Base-by-base conservation (phyloP, 768 basidiomycete genomes). In the Collybiopsis luxurians region DNA sequence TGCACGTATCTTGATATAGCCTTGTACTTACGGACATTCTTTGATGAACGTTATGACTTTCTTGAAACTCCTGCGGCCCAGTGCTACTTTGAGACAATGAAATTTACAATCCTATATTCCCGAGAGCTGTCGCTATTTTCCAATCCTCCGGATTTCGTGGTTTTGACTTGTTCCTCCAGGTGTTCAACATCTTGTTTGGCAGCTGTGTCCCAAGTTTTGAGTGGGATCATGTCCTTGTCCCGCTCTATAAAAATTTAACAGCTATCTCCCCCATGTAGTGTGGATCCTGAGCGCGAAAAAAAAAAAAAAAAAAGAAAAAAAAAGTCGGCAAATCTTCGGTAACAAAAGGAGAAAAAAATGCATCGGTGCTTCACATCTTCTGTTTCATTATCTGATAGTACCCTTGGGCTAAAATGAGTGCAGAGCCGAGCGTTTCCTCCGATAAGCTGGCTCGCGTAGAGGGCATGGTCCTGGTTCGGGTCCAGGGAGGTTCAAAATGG, bases 151-250 rank as follows among this genome's bases (percentile, higher is more conserved):
- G 79, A 61, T 44, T 73, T 71, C 36, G n/a, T n/a, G n/a, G n/a
- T n/a, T n/a, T n/a, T 75, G 13, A 71, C 65, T 63, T 83, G 86
- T 10, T 85, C 85, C 44, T 83, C 79, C 30, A 79, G 73, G 12
- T 89, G 77, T n/a, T n/a, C n/a, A n/a, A n/a, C n/a, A n/a, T n/a
- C n/a, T 28, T 80, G 81, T 40, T 79, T 69, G 1, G 87, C 79
- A 13, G 78, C 80, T 28, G 76, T 78, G 63, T 90, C 88, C 39
- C 88, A 81, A 28, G 87, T 88, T 26, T 70, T 72, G 52, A 85
- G 66, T 1, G 84, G 85, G 63, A 89, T 86, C 19, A 67, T 67
- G 1, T 84, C 79, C 48, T 79, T 78, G 47, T 78, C 55, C 39
- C 74, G 75, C 60, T 86, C 84, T 31, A 78, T 68, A 59, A 83